Conservation (phyloP, 176 grass and related monocot genomes). For the Ampelocalamus luodianensis region DNA sequence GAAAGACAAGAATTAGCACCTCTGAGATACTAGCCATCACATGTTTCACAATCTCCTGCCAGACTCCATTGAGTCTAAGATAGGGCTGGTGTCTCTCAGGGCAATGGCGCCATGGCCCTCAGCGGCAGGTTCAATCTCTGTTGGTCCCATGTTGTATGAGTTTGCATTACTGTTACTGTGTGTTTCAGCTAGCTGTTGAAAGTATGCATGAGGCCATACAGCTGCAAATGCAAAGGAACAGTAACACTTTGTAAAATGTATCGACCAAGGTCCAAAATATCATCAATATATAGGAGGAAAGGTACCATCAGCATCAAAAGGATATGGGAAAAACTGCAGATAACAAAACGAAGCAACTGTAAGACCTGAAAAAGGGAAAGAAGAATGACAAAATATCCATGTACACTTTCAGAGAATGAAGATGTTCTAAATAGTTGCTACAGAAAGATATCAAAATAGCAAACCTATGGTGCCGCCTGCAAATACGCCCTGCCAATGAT, state of each 20-base stretch:
- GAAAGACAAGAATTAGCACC: neutral
- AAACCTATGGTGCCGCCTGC: constrained; percentile 58
- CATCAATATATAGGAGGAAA: neutral
- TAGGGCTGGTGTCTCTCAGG: constrained; percentile 35
- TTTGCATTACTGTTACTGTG: constrained; percentile 37
- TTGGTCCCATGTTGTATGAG: constrained; percentile 23
- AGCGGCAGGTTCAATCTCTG: constrained; percentile 18
- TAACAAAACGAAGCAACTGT: constrained; percentile 65
- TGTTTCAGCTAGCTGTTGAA: constrained; percentile 50
- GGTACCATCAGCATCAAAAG: constrained; percentile 62
- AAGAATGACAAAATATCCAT: neutral
- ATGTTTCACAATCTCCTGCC: constrained; percentile 44
- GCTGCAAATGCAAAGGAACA: constrained; percentile 43
- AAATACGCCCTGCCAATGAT: constrained; percentile 72
- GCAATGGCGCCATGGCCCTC: constrained; percentile 26
- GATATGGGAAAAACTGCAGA: constrained; percentile 61
- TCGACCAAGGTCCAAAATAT: neutral
- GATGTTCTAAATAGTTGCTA: neutral
- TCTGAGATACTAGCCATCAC: neutral
- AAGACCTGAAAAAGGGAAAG: constrained; percentile 49
- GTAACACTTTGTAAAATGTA: constrained; percentile 6
- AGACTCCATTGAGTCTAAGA: constrained; percentile 50
- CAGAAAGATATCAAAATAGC: constrained; percentile 6
- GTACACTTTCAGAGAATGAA: neutral
- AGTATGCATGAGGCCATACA: constrained; percentile 63